Evolutionary conservation across 2,329 filamentous ascomycete species (phyloP).

Genomic region (Ophiostoma perfectum): DNA sequence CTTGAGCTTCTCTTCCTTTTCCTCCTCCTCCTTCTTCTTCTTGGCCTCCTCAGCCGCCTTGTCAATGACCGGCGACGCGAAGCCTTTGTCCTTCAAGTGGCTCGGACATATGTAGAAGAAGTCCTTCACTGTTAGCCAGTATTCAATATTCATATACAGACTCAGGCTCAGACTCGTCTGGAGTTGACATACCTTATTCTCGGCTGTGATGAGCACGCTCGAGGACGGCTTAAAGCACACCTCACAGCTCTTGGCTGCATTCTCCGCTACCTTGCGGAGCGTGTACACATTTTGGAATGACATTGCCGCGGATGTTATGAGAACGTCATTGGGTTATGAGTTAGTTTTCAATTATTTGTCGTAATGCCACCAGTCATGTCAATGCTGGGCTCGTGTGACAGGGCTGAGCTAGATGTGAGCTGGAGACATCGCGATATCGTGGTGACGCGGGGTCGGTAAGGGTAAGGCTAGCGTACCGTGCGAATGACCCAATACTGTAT

Average conservation of each 20-base stretch:
- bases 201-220: constrained; percentile 81
- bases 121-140: constrained; percentile 43
- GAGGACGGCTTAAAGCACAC: constrained; percentile 86
- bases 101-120: constrained; percentile 86
- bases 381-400: not conserved
- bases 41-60: constrained; percentile 59
- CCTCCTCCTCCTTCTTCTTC: constrained; percentile 54
- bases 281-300: constrained; percentile 74
- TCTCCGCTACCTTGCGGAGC: constrained; percentile 79
- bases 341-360: no score
- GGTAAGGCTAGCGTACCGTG: not conserved
- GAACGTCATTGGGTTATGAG: not conserved
- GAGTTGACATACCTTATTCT: constrained; percentile 65
- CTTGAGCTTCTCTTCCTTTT: constrained; percentile 60
- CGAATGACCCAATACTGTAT: not conserved
- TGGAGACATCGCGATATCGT: not conserved
- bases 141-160: constrained; percentile 25
- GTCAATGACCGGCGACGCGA: constrained; percentile 70
- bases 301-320: constrained; percentile 29
- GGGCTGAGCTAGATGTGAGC: not conserved
- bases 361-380: no score
- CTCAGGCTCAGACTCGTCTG: no score
- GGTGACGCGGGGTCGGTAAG: not conserved
- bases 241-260: constrained; percentile 76
- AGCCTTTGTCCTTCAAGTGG: constrained; percentile 77